These are phyloP conservation scores for Mycena leptocephala DNA, from an alignment of 768 basidiomycete genomes.

Conservation along the genomic window DNA sequence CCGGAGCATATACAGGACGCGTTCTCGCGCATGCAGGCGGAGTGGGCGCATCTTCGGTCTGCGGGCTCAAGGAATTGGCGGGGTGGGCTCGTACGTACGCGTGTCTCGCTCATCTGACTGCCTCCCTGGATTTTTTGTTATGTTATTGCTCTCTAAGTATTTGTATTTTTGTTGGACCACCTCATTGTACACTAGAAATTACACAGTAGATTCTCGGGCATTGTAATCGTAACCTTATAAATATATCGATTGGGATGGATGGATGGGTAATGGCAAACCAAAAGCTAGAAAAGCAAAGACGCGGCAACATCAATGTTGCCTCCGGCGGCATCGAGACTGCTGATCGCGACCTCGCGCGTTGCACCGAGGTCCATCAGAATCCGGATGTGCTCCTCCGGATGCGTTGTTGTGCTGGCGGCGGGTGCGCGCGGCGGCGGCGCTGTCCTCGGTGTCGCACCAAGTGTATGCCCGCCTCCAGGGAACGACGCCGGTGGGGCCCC, in stretches of 20 bases:
- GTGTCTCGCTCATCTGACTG: slow-evolving; percentile 83
- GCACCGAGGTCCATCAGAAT: slow-evolving; percentile 86
- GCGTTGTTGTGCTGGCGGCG: slow-evolving; percentile 41
- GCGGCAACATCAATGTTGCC: slow-evolving; percentile 94
- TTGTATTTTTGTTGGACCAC: slow-evolving; percentile 39
- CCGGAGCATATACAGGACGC: slow-evolving; percentile 95
- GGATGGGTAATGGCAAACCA: neutral
- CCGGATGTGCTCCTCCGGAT: slow-evolving; percentile 76
- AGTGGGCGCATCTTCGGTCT: slow-evolving; percentile 86
- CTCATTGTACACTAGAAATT: slow-evolving; percentile 44
- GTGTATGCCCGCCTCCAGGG: slow-evolving; percentile 78
- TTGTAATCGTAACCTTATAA: slow-evolving; percentile 19
- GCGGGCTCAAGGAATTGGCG: slow-evolving; percentile 94
- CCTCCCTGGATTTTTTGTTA: too few species aligned
- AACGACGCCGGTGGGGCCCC: slow-evolving; percentile 55
- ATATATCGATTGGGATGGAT: slow-evolving; percentile 21
- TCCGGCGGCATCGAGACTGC: slow-evolving; percentile 81
- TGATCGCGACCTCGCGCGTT: slow-evolving; percentile 83
- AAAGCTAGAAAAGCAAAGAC: slow-evolving; percentile 80
- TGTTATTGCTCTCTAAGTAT: slow-evolving; percentile 40
- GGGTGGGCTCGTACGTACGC: slow-evolving; percentile 86
- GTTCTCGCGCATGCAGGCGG: slow-evolving; percentile 90
- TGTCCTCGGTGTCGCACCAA: slow-evolving; percentile 64
- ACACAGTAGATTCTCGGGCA: slow-evolving; percentile 27
- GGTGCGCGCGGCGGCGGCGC: slow-evolving; percentile 40